Base-by-base conservation (phyloP, 768 basidiomycete genomes). In the Daedaleopsis sinensis region DNA sequence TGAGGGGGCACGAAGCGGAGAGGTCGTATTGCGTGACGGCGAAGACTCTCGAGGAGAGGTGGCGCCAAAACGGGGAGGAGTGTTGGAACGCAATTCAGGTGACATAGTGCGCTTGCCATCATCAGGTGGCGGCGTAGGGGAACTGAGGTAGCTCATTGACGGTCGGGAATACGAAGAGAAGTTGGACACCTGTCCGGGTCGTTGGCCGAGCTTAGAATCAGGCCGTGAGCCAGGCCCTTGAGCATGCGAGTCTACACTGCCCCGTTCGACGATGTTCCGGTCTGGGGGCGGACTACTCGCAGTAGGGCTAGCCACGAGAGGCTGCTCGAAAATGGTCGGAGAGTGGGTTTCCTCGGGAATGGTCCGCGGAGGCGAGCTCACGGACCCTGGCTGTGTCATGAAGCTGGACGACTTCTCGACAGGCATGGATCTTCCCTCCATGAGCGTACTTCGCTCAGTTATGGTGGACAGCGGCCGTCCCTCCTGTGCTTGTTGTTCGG, bases 401-500 rank as follows among this genome's bases (percentile, higher is more conserved):
- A n/a, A 37, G 18, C 49, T 46, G 27, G 43, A 36, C 5, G 59
- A 52, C 52, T 64, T 67, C 60, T 69, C 59, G 43, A 38, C 57
- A 7, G 62, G 65, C 38, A 63, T 11, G 1, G 66, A 64, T 1
- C 58, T 56, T 47, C 76, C 53, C 16, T 77, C 73, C 2, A 59
- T 68, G 8, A 70, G 66, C 46, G 66, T 69, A 65, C 74, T 78
- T 16, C 73, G 67, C 69, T 93, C 91, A 2, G 85, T 86, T 61
- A 92, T 91, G 9, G 90, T 89, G 2, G 90, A 84, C 59, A 91
- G 72, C 7, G 77, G 64, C 35, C 79, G 76, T 15, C 66, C 66
- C 9, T 61, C 64, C 12, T 12, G 39, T 18, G 39, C 13, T 13
- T 18, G 39, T 13, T 54, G 51, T 8, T 65, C 63, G 35, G 37